A percentile compares a stretch with the other conserved stretches of the same genome.
phyloP scores from a whole-genome alignment of 1,284 basidiomycete species.

The Phellopilus nigrolimitatus region DNA sequence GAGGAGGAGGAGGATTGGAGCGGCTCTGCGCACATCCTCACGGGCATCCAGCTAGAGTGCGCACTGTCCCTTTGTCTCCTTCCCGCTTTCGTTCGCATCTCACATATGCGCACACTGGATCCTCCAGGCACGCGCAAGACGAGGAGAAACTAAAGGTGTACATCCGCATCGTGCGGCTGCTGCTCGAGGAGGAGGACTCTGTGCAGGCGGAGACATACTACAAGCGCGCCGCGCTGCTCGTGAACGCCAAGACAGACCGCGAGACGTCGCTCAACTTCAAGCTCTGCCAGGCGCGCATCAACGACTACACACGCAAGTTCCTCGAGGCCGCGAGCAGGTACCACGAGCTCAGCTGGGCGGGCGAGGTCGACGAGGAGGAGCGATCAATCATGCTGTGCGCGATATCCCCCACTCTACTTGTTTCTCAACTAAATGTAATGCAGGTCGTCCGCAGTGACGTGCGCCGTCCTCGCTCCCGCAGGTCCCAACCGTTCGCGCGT shows the following conservation, averaged over 20 bases:
- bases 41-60: slow-evolving; percentile 52
- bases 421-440: slow-evolving; percentile 3
- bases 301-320: slow-evolving; percentile 89
- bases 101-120: neutral
- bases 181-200: slow-evolving; percentile 94
- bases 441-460: slow-evolving; percentile 88
- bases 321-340: slow-evolving; percentile 93
- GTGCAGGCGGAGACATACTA: slow-evolving; percentile 95
- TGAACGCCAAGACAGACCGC: slow-evolving; percentile 72
- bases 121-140: slow-evolving; percentile 42
- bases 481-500: slow-evolving; percentile 93
- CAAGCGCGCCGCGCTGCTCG: slow-evolving; percentile 89
- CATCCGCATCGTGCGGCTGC: slow-evolving; percentile 88
- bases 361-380: slow-evolving; percentile 87
- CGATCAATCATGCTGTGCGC: slow-evolving; percentile 80
- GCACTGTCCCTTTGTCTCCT: neutral
- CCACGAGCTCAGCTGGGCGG: slow-evolving; percentile 88
- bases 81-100: neutral
- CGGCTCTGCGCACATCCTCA: slow-evolving; percentile 86
- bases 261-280: slow-evolving; percentile 80
- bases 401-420: slow-evolving; percentile 15
- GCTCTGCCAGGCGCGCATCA: slow-evolving; percentile 88
- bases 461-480: slow-evolving; percentile 94
- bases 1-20: slow-evolving; percentile 91
- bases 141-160: slow-evolving; percentile 87